Evolutionary conservation across 192 early-diverging fungal species (phyloP), one percentile per base, ranked within the genome.

Genomic region (Thoreauomyces humboldtii): DNA sequence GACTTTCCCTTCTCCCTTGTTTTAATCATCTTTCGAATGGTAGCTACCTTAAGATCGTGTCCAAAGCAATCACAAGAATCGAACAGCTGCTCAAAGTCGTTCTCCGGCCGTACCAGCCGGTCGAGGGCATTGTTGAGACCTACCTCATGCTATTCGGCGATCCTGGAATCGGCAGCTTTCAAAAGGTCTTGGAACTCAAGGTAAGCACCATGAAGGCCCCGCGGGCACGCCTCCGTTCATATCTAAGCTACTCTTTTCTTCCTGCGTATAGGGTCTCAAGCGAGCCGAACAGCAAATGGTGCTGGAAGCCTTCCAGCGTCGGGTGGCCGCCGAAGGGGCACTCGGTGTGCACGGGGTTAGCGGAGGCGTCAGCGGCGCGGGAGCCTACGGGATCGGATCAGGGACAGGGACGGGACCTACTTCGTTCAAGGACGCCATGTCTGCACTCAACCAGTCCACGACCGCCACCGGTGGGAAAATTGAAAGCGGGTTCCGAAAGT

Each of bases 51-150:
- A 94, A 93, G 52, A 82, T 97, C 59, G 86, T 98, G 7, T 86
- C 81, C 37, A 85, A 83, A 73, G 89, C 92, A 11, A 78, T 98
- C 32, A 73, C 85, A 15, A 89, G 86, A 47, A 75, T 90, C 27
- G 96, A 97, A 70, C 84, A 91, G 22, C 77, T 96, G 24, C 80
- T 99, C 19, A 99, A 99, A 73, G 88, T 91, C 4, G 80, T 93
- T 14, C 77, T 99, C 81, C 85, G 89, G 14, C 89, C 95, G 0
- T 78, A 73, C 52, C 92, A 95, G 22, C 94, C 95, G 0, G 59
- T 80, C 11, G 89, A 92, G 1, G 91, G 86, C 28, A 87, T 96
- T 63, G 84, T 96, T 4, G 90, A 91, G 57, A 91, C 92, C 37
- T 98, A 94, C 67, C 63, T 95, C n/a, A 74, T 95, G 37, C 76